A percentile compares a stretch with the other conserved stretches of the same genome.
These are phyloP conservation scores for Carpinus viminea DNA, from an alignment of 306 rosid species.

Conservation along the genomic window DNA sequence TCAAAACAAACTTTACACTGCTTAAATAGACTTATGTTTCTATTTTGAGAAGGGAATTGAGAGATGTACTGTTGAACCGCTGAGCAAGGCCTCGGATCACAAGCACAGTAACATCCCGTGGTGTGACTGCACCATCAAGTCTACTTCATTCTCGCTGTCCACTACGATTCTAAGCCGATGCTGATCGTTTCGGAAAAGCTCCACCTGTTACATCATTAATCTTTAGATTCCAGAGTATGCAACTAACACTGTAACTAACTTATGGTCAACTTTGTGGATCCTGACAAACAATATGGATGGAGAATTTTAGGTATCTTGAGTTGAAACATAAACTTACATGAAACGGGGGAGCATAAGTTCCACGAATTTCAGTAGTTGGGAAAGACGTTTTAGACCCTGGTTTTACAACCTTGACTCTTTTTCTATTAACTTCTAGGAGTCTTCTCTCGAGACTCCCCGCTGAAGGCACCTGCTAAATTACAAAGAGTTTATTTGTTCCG, in stretches of 20 bases:
- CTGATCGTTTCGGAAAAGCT: slow-evolving; percentile 82
- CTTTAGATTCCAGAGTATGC: neutral
- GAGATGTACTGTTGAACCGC: slow-evolving; percentile 93
- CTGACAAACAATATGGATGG: neutral
- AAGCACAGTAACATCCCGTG: slow-evolving; percentile 89
- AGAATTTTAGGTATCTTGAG: neutral
- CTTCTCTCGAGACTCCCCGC: slow-evolving; percentile 79
- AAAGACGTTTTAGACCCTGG: slow-evolving; percentile 95
- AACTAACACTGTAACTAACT: neutral
- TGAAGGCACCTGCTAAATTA: slow-evolving; percentile 57
- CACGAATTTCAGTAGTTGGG: slow-evolving; percentile 91
- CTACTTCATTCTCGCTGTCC: slow-evolving; percentile 85
- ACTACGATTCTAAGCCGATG: slow-evolving; percentile 85
- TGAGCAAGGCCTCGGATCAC: slow-evolving; percentile 97
- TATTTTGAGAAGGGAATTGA: slow-evolving; percentile 92
- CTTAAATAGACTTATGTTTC: slow-evolving; percentile 47
- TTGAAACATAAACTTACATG: slow-evolving; percentile 60
- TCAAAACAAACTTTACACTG: slow-evolving; percentile 11
- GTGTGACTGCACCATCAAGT: slow-evolving; percentile 91
- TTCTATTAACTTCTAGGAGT: slow-evolving; percentile 77
- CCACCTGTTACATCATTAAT: slow-evolving; percentile 64
- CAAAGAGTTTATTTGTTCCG: neutral
- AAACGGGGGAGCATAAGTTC: slow-evolving; percentile 91
- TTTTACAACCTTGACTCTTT: slow-evolving; percentile 88
- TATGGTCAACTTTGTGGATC: too few relatives aligned